Percentiles rank a stretch among this genome's conserved stretches.
These are phyloP conservation scores for Aspergillus hortae DNA, from an alignment of 2,329 filamentous ascomycete species.

Conservation along the genomic window DNA sequence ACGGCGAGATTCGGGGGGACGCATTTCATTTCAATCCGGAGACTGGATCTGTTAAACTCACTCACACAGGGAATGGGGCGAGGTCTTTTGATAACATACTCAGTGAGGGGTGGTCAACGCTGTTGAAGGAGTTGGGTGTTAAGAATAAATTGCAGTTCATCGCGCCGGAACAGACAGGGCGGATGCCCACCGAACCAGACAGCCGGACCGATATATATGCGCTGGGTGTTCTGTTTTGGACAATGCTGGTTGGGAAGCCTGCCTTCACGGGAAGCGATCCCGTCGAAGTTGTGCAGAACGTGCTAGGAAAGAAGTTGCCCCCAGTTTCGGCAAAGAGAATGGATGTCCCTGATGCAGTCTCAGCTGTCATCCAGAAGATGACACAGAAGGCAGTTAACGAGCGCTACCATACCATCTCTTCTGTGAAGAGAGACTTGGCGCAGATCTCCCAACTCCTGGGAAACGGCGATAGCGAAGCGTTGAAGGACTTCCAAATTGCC, in stretches of 20 bases:
- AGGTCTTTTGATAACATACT: conserved; percentile 88
- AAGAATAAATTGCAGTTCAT: conserved; percentile 90
- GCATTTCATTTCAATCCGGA: conserved; percentile 82
- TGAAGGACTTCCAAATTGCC: conserved; percentile 72
- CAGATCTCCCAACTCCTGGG: conserved; percentile 70
- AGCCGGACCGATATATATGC: conserved; percentile 92
- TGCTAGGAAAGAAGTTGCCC: conserved; percentile 74
- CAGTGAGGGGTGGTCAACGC: conserved; percentile 78
- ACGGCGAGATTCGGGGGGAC: conserved; percentile 86
- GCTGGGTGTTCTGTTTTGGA: conserved; percentile 85
- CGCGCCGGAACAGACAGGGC: conserved; percentile 89
- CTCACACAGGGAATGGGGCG: conserved; percentile 81
- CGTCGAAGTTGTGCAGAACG: conserved; percentile 86
- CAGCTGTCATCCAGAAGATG: conserved; percentile 84
- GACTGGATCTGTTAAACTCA: conserved; percentile 68
- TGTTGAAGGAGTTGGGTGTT: conserved; percentile 79
- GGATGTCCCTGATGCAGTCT: conserved; percentile 80
- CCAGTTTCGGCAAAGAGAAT: conserved; percentile 72
- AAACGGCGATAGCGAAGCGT: conserved; percentile 67
- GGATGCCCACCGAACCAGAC: conserved; percentile 88
- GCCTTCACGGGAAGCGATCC: conserved; percentile 77
- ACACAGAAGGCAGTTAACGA: conserved; percentile 84
- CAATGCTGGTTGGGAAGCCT: conserved; percentile 71
- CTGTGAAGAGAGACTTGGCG: conserved; percentile 75
- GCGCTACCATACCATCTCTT: conserved; percentile 83